These are phyloP conservation scores for Euphorbia tirucalli DNA, from an alignment of 345 rosid species.

Conservation along the genomic window DNA sequence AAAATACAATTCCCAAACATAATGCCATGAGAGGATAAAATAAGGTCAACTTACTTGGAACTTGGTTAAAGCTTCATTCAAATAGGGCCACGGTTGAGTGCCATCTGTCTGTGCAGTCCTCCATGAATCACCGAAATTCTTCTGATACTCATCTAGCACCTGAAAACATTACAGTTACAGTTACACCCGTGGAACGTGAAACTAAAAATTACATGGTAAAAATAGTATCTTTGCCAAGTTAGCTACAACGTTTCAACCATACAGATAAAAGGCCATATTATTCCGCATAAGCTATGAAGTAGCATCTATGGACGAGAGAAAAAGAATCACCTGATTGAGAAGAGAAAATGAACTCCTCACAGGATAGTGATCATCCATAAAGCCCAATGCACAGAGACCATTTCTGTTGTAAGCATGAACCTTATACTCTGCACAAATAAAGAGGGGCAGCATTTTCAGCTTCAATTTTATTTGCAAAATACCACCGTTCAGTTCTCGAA, in stretches of 20 bases:
- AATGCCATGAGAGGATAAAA: not conserved
- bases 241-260: not conserved
- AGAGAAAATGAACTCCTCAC: conserved; percentile 90
- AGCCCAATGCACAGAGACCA: conserved; percentile 83
- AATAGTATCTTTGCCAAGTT: not conserved
- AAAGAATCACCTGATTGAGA: conserved; percentile 66
- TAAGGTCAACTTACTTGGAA: conserved; percentile 53
- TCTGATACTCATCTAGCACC: conserved; percentile 93
- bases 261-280: not conserved
- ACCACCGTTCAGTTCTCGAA: not conserved
- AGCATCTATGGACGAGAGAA: not conserved
- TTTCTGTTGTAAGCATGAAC: conserved; percentile 86
- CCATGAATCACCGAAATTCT: conserved; percentile 88
- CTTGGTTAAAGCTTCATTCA: conserved; percentile 68
- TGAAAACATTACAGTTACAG: conserved; percentile 16
- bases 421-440: conserved; percentile 66
- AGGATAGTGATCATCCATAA: conserved; percentile 96
- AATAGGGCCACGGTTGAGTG: conserved; percentile 75
- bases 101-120: conserved; percentile 60
- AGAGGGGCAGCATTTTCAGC: conserved; percentile 1
- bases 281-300: not conserved
- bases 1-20: not conserved
- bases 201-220: not conserved
- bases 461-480: not conserved
- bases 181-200: not conserved